Evolutionary conservation across 768 basidiomycete species (phyloP).

Genomic region (Agrocybe chaxingu): DNA sequence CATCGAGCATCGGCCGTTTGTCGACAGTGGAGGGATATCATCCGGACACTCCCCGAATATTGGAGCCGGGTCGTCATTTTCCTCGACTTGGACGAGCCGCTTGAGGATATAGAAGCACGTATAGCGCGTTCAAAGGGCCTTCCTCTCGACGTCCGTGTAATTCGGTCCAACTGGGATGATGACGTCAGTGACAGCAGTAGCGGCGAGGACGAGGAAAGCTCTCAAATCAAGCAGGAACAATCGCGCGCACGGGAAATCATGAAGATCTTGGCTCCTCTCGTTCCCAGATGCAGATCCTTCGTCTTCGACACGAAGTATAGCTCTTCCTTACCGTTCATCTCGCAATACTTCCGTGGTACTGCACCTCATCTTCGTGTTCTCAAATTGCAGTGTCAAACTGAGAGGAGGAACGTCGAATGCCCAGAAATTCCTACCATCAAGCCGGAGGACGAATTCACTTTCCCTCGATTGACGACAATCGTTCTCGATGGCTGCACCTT

Average conservation of each 20-base stretch:
- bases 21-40: background rate
- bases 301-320: background rate
- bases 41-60: background rate
- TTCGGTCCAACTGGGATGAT: background rate
- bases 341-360: background rate
- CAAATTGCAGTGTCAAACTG: background rate
- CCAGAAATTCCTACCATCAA: background rate
- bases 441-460: background rate
- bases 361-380: background rate
- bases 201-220: background rate
- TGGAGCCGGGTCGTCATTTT: background rate
- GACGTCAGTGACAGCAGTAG: background rate
- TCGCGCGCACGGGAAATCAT: background rate
- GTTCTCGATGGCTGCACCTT: constrained; percentile 2
- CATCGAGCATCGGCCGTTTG: background rate
- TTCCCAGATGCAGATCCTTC: background rate
- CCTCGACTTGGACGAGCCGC: background rate
- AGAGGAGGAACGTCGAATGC: background rate
- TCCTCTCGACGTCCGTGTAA: constrained; percentile 1
- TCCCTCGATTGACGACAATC: background rate
- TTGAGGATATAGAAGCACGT: background rate
- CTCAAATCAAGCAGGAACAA: background rate
- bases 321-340: background rate
- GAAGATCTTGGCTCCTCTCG: background rate
- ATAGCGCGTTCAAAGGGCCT: background rate